Evolutionary conservation across 768 basidiomycete genomes (phyloP).

Genomic region (Leccinum fibrillosum): DNA sequence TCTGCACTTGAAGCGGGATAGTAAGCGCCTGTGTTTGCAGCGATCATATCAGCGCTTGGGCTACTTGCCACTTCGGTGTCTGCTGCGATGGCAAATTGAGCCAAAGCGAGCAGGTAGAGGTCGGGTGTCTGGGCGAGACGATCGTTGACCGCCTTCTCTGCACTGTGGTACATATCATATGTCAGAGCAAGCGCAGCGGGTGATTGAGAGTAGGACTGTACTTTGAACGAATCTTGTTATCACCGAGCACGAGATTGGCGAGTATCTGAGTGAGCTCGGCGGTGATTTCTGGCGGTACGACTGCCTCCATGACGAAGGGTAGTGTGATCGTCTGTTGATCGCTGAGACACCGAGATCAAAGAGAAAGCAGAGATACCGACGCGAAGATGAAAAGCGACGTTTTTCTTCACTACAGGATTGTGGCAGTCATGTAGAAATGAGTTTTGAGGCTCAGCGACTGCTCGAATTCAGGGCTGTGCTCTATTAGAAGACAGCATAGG

Average conservation of each 20-base stretch:
- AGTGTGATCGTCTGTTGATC: neutral
- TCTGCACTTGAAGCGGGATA: constrained; percentile 40
- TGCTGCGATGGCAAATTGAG: constrained; percentile 73
- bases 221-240: constrained; percentile 79
- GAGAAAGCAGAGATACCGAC: no score
- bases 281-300: constrained; percentile 61
- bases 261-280: constrained; percentile 79
- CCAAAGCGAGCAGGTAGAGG: constrained; percentile 72
- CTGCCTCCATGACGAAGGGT: constrained; percentile 26
- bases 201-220: constrained; percentile 22
- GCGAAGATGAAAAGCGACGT: no score
- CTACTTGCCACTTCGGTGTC: constrained; percentile 75
- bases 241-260: constrained; percentile 78
- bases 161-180: constrained; percentile 37
- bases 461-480: no score
- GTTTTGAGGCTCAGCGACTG: no score
- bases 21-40: constrained; percentile 4
- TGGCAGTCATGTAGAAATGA: no score
- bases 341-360: neutral
- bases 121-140: constrained; percentile 75
- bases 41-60: constrained; percentile 1
- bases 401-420: no score
- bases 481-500: no score
- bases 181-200: constrained; percentile 6
- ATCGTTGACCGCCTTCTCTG: constrained; percentile 81